These are phyloP conservation scores for Phytomonas serpens DNA, from an alignment of 208 protist species.

Conservation along the genomic window DNA sequence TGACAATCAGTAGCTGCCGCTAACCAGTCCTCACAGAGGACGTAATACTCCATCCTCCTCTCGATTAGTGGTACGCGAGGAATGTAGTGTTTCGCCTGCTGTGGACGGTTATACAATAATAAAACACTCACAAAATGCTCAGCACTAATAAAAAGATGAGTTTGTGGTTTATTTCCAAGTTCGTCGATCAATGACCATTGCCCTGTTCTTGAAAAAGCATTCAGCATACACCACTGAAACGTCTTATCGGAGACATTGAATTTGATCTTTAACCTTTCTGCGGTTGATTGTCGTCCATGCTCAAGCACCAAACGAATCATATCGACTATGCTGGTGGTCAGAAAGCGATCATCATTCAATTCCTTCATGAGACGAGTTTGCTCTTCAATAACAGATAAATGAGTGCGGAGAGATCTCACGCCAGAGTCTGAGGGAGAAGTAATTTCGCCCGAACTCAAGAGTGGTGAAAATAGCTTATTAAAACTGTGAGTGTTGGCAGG, in stretches of 20 bases:
- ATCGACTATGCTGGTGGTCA: constrained; percentile 50
- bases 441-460: neutral
- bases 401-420: constrained; percentile 22
- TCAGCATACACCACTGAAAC: constrained; percentile 60
- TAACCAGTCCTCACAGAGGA: constrained; percentile 67
- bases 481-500: neutral
- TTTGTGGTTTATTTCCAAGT: constrained; percentile 24
- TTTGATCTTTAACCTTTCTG: constrained; percentile 42
- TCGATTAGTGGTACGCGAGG: constrained; percentile 50
- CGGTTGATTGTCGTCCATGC: constrained; percentile 34
- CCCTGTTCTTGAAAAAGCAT: constrained; percentile 39
- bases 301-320: constrained; percentile 54
- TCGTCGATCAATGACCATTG: constrained; percentile 73
- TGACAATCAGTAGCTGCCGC: constrained; percentile 58
- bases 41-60: constrained; percentile 75
- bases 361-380: constrained; percentile 54
- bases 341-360: constrained; percentile 65
- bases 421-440: constrained; percentile 13
- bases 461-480: constrained; percentile 3
- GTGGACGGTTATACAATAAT: constrained; percentile 33
- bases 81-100: constrained; percentile 73
- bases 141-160: constrained; percentile 33
- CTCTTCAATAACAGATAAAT: constrained; percentile 37
- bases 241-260: constrained; percentile 65
- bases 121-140: constrained; percentile 51